Percentiles rank a stretch among this genome's conserved stretches.
phyloP scores from a whole-genome alignment of 192 early-diverging fungal genomes.

The Mortierella claussenii region DNA sequence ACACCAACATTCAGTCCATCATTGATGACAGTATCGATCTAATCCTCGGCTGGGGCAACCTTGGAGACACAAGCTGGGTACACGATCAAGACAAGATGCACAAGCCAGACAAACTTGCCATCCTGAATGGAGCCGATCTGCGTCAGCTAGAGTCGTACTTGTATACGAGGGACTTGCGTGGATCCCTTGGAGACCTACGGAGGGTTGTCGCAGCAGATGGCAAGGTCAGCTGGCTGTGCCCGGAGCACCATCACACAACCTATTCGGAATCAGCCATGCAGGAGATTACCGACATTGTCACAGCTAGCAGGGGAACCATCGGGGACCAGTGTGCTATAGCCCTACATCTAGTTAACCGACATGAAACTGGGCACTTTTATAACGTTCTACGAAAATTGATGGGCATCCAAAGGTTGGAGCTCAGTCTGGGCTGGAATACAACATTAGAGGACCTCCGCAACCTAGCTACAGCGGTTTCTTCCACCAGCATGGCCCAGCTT shows the following conservation, averaged over 20 bases:
- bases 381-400: not conserved
- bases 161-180: not conserved
- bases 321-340: too few species aligned
- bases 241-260: slow-evolving; percentile 3
- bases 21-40: slow-evolving; percentile 7
- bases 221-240: slow-evolving; percentile 20
- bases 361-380: slow-evolving; percentile 1
- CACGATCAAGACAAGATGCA: not conserved
- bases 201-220: slow-evolving; percentile 10
- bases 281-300: not conserved
- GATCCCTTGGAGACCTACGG: slow-evolving; percentile 5
- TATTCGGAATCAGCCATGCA: not conserved
- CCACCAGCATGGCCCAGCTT: not conserved
- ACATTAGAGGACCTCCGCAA: not conserved
- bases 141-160: slow-evolving; percentile 9
- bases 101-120: not conserved
- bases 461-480: not conserved
- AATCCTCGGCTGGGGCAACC: too few species aligned
- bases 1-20: not conserved
- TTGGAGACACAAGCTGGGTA: not conserved
- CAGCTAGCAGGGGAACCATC: not conserved
- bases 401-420: not conserved
- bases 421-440: slow-evolving; percentile 2
- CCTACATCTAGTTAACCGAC: too few species aligned
- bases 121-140: slow-evolving; percentile 16